Evolutionary conservation across 176 grass and related monocot species (phyloP), one percentile per base, ranked within the genome.

Genomic region (Cenchrus purpureus): DNA sequence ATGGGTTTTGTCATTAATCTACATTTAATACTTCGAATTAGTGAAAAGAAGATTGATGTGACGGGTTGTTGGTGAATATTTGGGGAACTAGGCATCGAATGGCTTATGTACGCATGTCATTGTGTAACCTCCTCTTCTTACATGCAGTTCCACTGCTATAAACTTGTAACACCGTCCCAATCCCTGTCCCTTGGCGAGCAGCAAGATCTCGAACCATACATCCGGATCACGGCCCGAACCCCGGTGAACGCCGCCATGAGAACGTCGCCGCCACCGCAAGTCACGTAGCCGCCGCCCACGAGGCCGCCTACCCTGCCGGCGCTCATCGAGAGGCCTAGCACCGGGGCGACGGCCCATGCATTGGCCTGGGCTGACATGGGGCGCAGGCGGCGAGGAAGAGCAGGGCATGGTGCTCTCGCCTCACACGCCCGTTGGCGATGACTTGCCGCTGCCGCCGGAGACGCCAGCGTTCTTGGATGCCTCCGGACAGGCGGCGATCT

Each of bases 121-220:
- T 48, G 45, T 48, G 45, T 1, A 0, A 3, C 45, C 7, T 3
- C 6, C 0, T 48, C 45, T 48, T 48, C 45, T 48, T 48, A n/a
- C 2, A 2, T 43, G 42, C 42, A 43, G n/a, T n/a, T n/a, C n/a
- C n/a, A n/a, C n/a, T n/a, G n/a, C n/a, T n/a, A n/a, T n/a, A n/a
- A n/a, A n/a, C n/a, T n/a, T n/a, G n/a, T n/a, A n/a, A n/a, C n/a
- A n/a, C 91, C 55, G 86, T 87, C 73, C 88, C 91, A 13, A 93
- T 28, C 55, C 88, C 83, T 0, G 85, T 84, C 2, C 82, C 91
- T 61, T 90, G 81, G 1, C 91, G 85, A 93, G 82, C 53, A 86
- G 91, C 54, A 93, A 65, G 85, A 93, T 80, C 74, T 93, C 91
- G 88, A 90, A 10, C 74, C 83, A 82, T 93, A 90, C 85, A 88